Evolutionary conservation across 768 basidiomycete species (phyloP), one percentile per base, ranked within the genome.

Genomic region (Hypholoma sublateritium): DNA sequence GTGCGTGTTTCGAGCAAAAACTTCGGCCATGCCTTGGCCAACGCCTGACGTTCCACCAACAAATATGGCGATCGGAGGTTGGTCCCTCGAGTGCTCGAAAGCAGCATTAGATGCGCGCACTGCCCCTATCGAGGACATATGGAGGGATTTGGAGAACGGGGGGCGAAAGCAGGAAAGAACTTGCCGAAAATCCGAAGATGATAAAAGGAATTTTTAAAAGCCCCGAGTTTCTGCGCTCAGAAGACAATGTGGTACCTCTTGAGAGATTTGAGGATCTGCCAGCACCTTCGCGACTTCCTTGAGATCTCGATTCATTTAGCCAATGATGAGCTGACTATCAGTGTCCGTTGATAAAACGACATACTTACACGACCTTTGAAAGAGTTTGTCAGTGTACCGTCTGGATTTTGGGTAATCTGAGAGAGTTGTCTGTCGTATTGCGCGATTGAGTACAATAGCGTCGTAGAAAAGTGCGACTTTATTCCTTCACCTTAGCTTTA

Each of bases 11-110:
- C 63, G 59, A 4, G 75, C 80, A 58, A 83, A 78, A 4, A 72
- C 69, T 43, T 75, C 72, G 1, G 75, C 78, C 61, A 78, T 74
- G 0, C 72, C 75, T 55, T 74, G 72, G 0, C 81, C 81, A 13
- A 77, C 75, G 14, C 77, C 80, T 5, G 74, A 72, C 5, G 75
- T 76, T 3, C 76, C 77, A 7, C 75, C 76, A 17, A 76, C 69
- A 45, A 76, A 72, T 14, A 77, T 64, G 9, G 73, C 75, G 14
- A 69, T 64, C 21, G 75, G 74, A 16, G 60, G 32, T 46, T 58
- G 57, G 2, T 50, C 17, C 1, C 47, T 47, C 22, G 65, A 52
- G 50, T 52, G 55, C 14, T 53, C 44, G 13, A 54, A 47, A 8
- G 59, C 24, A 11, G 54, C 50, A 36, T 56, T 56, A 16, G 42